Evolutionary conservation across 176 grass and related monocot species (phyloP).

Genomic region (Rhynchospora tenuis): DNA sequence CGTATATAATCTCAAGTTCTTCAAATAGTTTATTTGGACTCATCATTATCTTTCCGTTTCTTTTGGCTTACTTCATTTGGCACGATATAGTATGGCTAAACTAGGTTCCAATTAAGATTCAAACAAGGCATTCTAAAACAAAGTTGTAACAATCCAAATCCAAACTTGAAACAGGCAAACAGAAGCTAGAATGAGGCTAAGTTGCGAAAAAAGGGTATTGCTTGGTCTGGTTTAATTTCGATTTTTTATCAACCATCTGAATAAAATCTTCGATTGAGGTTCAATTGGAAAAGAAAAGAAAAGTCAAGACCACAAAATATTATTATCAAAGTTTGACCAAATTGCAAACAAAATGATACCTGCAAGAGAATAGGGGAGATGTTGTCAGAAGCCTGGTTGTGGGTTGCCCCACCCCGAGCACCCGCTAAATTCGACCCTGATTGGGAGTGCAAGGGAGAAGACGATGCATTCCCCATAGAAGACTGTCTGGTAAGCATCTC

Average conservation of each 20-base stretch:
- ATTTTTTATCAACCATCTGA: not conserved
- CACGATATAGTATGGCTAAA: not conserved
- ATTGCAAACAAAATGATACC: constrained; percentile 37
- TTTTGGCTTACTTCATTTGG: not conserved
- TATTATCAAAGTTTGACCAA: not conserved
- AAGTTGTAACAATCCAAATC: not conserved
- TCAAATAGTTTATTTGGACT: not conserved
- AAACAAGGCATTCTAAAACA: not conserved
- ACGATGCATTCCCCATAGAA: constrained; percentile 62
- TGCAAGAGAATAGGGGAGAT: constrained; percentile 88
- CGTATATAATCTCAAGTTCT: not conserved
- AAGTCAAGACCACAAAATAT: not conserved
- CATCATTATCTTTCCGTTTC: not conserved
- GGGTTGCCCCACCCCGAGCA: constrained; percentile 40
- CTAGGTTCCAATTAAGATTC: not conserved
- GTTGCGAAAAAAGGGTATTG: not conserved
- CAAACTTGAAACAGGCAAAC: not conserved
- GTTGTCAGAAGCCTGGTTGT: constrained; percentile 79
- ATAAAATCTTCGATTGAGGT: not conserved
- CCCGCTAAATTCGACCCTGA: constrained; percentile 44
- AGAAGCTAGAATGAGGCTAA: not conserved
- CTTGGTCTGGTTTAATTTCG: not conserved
- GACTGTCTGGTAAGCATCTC: constrained; percentile 68
- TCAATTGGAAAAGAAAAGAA: not conserved
- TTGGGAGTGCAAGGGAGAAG: constrained; percentile 55